Percentiles rank a stretch among this genome's conserved stretches.
Conservation (phyloP, 768 basidiomycete genomes). For the Tricholoma saponaceum region DNA sequence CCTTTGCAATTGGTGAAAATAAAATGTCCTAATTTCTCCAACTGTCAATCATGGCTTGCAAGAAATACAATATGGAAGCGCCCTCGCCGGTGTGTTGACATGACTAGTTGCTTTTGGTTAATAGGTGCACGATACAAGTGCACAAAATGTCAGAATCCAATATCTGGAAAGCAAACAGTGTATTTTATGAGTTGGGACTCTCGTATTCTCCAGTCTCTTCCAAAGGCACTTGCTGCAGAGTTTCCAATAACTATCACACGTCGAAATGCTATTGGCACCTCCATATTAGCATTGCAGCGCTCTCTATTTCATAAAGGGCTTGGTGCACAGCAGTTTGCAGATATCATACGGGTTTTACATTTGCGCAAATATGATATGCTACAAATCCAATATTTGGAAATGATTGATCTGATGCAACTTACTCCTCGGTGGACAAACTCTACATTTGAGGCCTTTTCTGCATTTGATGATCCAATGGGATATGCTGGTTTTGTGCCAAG, state of each 20-base stretch:
- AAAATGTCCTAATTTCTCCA: neutral
- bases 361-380: neutral
- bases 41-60: too few relatives aligned
- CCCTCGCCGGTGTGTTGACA: too few relatives aligned
- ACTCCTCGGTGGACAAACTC: neutral
- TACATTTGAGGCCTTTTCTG: too few relatives aligned
- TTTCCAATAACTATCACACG: constrained; percentile 19
- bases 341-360: neutral
- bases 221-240: constrained; percentile 3
- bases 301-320: constrained; percentile 1
- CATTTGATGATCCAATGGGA: neutral
- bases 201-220: constrained; percentile 4
- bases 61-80: too few relatives aligned
- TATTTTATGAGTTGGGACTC: too few relatives aligned
- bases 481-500: neutral
- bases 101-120: too few relatives aligned
- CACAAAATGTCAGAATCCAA: too few relatives aligned
- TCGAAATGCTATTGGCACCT: constrained; percentile 15
- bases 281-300: constrained; percentile 12
- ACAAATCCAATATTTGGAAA: neutral
- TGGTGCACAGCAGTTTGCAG: neutral
- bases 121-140: neutral
- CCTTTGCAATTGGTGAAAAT: constrained; percentile 4
- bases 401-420: neutral
- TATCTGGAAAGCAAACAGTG: too few relatives aligned